phyloP scores from a whole-genome alignment of 176 grass and related monocot species.

The Dactylis glomerata region DNA sequence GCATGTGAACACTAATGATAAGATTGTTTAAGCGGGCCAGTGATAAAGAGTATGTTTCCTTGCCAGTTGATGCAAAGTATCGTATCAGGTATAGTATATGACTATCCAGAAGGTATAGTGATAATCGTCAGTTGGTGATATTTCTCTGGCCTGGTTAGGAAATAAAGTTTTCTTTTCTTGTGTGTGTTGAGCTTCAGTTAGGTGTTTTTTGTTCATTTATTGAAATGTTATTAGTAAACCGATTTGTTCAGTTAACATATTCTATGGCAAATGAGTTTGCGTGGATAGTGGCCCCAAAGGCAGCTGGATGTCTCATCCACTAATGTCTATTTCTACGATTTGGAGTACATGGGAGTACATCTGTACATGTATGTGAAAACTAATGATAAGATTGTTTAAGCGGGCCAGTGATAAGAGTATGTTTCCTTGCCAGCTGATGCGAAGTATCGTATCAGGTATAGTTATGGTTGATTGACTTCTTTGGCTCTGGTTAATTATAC shows the following conservation, averaged over 20 bases:
- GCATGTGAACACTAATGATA: neutral
- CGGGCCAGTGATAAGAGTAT: neutral
- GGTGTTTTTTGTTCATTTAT: conserved; percentile 4
- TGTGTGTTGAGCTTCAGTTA: conserved; percentile 34
- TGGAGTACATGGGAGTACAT: neutral
- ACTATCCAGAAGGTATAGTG: no score
- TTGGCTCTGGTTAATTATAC: neutral
- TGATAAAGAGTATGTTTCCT: neutral
- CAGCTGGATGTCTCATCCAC: neutral
- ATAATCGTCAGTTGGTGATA: conserved; percentile 21
- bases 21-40: neutral
- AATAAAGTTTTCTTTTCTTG: conserved; percentile 39
- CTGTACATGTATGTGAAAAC: neutral
- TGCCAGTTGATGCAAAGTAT: neutral
- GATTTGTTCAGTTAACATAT: conserved; percentile 16
- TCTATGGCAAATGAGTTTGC: conserved; percentile 18
- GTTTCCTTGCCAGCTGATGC: neutral
- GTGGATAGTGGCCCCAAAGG: conserved; percentile 25
- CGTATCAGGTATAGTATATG: neutral
- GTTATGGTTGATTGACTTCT: neutral
- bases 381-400: neutral
- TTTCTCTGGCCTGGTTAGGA: conserved; percentile 39
- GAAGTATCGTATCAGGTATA: neutral
- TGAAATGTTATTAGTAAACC: conserved; percentile 4
- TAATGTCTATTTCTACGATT: neutral